Conservation (phyloP, 495 filamentous ascomycete species). For the Neurospora africana region DNA sequence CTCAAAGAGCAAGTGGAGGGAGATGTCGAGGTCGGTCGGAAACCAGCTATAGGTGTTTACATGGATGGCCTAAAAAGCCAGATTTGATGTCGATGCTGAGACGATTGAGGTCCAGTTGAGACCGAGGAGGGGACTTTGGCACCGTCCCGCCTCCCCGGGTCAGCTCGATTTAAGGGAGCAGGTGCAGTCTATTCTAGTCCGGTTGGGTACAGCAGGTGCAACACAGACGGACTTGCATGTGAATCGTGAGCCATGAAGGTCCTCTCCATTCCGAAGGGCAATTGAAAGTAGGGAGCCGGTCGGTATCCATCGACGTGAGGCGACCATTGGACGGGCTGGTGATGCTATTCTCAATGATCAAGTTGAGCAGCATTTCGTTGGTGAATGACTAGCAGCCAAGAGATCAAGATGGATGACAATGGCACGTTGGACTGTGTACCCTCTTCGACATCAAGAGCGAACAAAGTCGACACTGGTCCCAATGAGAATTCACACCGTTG, state of each 20-base stretch:
- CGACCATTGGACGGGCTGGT: background rate
- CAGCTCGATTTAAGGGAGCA: background rate
- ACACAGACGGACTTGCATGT: background rate
- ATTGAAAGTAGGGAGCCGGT: background rate
- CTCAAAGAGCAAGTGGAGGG: background rate
- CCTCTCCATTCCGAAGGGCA: background rate
- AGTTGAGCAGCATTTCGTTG: background rate
- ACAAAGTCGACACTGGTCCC: background rate
- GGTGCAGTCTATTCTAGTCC: background rate
- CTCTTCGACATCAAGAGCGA: background rate
- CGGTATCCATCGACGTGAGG: background rate
- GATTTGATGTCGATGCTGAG: background rate
- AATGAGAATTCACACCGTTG: background rate
- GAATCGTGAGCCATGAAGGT: background rate
- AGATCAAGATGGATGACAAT: background rate
- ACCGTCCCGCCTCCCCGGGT: background rate
- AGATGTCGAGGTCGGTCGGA: background rate
- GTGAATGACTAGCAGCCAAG: background rate
- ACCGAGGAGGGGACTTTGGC: background rate
- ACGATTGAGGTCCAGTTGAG: background rate
- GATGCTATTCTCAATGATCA: background rate
- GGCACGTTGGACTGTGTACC: background rate
- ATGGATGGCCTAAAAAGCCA: background rate
- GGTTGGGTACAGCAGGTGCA: background rate
- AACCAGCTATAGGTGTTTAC: background rate